phyloP scores from a whole-genome alignment of 768 basidiomycete species.

The Sutorius australiensis region DNA sequence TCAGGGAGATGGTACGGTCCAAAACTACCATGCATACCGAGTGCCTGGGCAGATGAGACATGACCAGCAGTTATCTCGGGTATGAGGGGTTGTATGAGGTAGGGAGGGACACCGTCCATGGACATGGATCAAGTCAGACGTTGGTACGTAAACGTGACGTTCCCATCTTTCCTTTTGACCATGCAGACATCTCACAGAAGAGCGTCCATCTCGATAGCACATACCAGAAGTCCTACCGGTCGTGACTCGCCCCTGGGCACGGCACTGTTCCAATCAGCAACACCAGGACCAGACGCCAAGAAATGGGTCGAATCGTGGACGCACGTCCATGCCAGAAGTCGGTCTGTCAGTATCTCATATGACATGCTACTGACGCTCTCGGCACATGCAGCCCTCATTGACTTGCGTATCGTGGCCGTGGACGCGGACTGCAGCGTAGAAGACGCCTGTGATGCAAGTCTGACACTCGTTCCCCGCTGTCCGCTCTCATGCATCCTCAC shows the following conservation, averaged over 20 bases:
- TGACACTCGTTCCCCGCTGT: neutral
- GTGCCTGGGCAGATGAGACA: conserved; percentile 50
- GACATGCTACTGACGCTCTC: neutral
- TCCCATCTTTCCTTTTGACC: neutral
- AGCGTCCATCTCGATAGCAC: conserved; percentile 17
- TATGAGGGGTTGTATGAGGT: conserved; percentile 50
- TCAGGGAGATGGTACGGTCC: neutral
- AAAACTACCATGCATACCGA: conserved; percentile 38
- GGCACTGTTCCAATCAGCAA: conserved; percentile 8
- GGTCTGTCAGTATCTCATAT: conserved; percentile 7
- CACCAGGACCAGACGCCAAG: conserved; percentile 34
- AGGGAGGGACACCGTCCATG: conserved; percentile 51
- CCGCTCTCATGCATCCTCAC: neutral
- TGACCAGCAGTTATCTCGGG: conserved; percentile 29
- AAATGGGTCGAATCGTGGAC: conserved; percentile 62
- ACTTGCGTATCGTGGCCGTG: conserved; percentile 61
- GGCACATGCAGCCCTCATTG: conserved; percentile 55
- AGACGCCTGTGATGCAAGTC: conserved; percentile 72
- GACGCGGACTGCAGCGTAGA: conserved; percentile 75
- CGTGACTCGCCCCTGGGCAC: conserved; percentile 16
- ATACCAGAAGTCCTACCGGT: conserved; percentile 11
- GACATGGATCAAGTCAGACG: conserved; percentile 11
- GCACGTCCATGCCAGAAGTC: conserved; percentile 55
- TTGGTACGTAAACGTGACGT: conserved; percentile 19
- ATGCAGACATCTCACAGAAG: conserved; percentile 20